These are phyloP conservation scores for Zoysia japonica DNA, from an alignment of 176 grass and related monocot species.

Conservation along the genomic window DNA sequence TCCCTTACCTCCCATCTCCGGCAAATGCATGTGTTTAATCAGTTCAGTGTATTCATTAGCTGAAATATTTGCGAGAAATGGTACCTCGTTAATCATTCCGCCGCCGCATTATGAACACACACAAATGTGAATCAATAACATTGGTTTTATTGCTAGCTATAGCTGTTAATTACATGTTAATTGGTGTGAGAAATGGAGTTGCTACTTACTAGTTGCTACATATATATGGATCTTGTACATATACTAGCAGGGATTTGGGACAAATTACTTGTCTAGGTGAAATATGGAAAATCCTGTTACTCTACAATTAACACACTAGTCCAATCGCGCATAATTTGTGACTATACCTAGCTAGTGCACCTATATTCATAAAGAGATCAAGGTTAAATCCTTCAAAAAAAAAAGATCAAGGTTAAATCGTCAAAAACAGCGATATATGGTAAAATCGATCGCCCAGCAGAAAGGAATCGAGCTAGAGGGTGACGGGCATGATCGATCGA, in stretches of 20 bases:
- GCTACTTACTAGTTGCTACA: not conserved
- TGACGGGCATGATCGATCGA: slow-evolving; percentile 24
- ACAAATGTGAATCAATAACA: not conserved
- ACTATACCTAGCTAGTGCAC: slow-evolving; percentile 9
- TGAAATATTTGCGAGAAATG: slow-evolving; percentile 14
- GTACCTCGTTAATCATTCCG: not conserved
- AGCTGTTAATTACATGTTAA: not conserved
- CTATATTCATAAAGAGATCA: not conserved
- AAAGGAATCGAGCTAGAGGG: not conserved
- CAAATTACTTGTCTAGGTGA: not conserved
- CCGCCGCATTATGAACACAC: not conserved
- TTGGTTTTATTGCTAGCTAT: not conserved
- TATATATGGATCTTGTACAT: not conserved
- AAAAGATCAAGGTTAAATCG: not conserved
- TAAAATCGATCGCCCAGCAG: slow-evolving; percentile 38
- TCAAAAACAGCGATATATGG: slow-evolving; percentile 12
- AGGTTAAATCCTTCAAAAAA: too few species aligned
- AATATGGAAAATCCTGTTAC: too few species aligned
- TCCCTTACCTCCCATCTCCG: not conserved
- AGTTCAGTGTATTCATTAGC: slow-evolving; percentile 18
- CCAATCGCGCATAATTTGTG: not conserved
- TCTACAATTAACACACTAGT: not conserved
- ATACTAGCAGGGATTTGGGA: not conserved
- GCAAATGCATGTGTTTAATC: not conserved
- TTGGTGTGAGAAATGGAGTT: not conserved